Evolutionary conservation across 805 yeast species (phyloP).

Genomic region (Saccharomycopsis guyanensis): DNA sequence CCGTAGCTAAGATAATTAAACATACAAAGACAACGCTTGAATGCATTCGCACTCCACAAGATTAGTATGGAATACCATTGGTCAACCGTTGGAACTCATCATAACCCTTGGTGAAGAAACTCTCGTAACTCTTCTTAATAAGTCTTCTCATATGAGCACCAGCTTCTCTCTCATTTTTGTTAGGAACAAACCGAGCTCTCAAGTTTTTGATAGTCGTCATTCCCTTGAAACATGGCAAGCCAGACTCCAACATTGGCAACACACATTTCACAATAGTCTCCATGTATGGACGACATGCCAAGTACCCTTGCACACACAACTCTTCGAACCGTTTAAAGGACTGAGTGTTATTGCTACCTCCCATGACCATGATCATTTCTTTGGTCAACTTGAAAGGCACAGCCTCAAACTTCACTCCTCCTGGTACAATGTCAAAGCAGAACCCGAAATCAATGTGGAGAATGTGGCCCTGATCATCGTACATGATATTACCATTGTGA

Average conservation of each 20-base stretch:
- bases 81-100: conserved; percentile 96
- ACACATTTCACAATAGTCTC: conserved; percentile 81
- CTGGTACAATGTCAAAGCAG: conserved; percentile 97
- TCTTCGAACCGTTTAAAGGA: conserved; percentile 93
- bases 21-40: too few relatives aligned
- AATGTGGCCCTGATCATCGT: conserved; percentile 91
- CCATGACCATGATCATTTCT: conserved; percentile 94
- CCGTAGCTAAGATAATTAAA: too few relatives aligned
- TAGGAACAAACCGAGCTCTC: conserved; percentile 70
- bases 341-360: conserved; percentile 80
- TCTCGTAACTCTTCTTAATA: conserved; percentile 76
- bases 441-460: conserved; percentile 97
- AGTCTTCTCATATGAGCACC: conserved; percentile 67
- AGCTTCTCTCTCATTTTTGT: conserved; percentile 78
- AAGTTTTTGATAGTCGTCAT: conserved; percentile 70
- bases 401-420: conserved; percentile 97
- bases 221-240: conserved; percentile 92
- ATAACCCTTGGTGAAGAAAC: conserved; percentile 86
- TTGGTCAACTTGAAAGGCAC: conserved; percentile 95
- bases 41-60: too few relatives aligned
- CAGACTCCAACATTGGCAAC: conserved; percentile 88
- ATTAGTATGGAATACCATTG: conserved; percentile 88
- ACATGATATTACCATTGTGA: conserved; percentile 96
- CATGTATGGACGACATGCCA: conserved; percentile 82
- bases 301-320: conserved; percentile 84